Percentiles rank a stretch among this genome's conserved stretches.
Conservation (phyloP, 202 grass and related monocot species). For the Digitaria exilis region DNA sequence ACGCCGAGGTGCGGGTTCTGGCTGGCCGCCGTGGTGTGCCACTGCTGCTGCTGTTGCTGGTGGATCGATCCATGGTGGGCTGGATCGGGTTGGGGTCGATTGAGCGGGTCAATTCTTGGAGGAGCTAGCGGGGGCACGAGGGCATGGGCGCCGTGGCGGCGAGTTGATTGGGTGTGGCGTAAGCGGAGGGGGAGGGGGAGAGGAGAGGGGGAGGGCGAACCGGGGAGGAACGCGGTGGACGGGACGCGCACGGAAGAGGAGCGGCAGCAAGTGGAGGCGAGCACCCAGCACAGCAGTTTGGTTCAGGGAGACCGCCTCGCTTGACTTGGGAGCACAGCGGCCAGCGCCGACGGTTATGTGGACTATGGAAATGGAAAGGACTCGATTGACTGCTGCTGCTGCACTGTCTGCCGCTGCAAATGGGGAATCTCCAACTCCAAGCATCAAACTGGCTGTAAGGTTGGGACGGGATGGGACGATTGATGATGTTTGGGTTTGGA, state of each 20-base stretch:
- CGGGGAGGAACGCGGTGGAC: neutral
- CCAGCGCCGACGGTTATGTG: neutral
- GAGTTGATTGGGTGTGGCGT: neutral
- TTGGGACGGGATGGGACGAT: no score
- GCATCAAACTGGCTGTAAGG: no score
- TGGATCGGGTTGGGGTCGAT: neutral
- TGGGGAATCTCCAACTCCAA: neutral
- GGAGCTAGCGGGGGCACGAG: neutral
- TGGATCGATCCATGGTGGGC: conserved; percentile 41
- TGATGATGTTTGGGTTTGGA: no score
- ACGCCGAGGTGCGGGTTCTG: conserved; percentile 71
- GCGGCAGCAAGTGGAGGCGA: neutral
- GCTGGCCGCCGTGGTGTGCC: conserved; percentile 8
- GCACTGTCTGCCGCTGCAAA: neutral
- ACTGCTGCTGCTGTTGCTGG: conserved; percentile 23
- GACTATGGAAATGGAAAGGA: neutral
- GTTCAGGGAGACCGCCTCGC: neutral
- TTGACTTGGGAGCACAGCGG: neutral
- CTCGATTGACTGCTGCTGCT: neutral
- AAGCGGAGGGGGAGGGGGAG: neutral
- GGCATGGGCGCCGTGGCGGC: neutral
- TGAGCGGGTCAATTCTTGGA: neutral
- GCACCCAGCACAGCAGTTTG: no score
- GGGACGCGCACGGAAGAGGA: conserved; percentile 14
- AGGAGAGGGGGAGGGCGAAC: neutral